These are phyloP conservation scores for Suzukiozyma palmioleophila DNA, from an alignment of 1,139 yeast genomes.

Conservation along the genomic window DNA sequence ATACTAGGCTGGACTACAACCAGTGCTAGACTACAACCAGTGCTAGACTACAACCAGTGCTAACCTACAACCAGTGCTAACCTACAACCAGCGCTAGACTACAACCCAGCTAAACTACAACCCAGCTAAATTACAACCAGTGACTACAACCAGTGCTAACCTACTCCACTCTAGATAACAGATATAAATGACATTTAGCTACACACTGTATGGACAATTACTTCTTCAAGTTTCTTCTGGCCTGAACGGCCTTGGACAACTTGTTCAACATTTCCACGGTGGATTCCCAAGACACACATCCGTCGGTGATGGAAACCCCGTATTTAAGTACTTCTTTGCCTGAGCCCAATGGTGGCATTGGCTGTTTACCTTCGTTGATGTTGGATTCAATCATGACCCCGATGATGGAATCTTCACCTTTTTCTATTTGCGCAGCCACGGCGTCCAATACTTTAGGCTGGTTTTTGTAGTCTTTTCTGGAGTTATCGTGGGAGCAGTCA, in stretches of 20 bases:
- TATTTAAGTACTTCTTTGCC: slow-evolving; percentile 73
- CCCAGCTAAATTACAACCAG: too few relatives aligned
- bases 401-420: slow-evolving; percentile 76
- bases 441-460: slow-evolving; percentile 89
- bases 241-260: slow-evolving; percentile 75
- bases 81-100: too few relatives aligned
- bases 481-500: slow-evolving; percentile 97
- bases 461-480: slow-evolving; percentile 82
- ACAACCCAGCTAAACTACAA: too few relatives aligned
- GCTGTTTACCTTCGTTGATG: slow-evolving; percentile 88
- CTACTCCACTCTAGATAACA: too few relatives aligned
- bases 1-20: too few relatives aligned
- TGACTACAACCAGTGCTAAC: too few relatives aligned
- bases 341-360: slow-evolving; percentile 62
- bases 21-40: too few relatives aligned
- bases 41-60: too few relatives aligned
- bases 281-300: slow-evolving; percentile 87
- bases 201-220: slow-evolving; percentile 2
- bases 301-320: slow-evolving; percentile 95
- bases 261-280: slow-evolving; percentile 69
- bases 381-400: slow-evolving; percentile 97
- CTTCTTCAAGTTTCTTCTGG: slow-evolving; percentile 51
- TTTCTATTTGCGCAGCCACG: slow-evolving; percentile 70
- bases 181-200: too few relatives aligned
- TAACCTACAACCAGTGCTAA: too few relatives aligned